These are phyloP conservation scores for Vitis hybrid DNA, from an alignment of 177 flowering plant genomes.

Conservation along the genomic window DNA sequence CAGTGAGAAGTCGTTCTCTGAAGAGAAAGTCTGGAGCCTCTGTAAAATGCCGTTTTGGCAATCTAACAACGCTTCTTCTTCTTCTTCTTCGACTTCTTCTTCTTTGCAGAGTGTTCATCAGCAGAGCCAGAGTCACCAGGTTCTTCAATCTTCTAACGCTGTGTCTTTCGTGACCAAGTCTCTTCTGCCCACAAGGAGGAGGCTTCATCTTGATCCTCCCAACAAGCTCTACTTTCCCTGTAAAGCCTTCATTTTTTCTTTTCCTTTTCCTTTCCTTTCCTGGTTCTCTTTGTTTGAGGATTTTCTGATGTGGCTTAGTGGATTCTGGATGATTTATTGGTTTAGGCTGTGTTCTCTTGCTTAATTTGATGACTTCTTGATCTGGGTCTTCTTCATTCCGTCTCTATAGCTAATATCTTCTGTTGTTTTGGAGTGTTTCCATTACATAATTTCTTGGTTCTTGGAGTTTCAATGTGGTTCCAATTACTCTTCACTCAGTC, in stretches of 20 bases:
- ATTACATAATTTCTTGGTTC: no score
- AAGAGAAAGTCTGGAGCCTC: conserved; percentile 29
- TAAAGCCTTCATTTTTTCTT: conserved; percentile 7
- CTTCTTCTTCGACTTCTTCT: conserved; percentile 17
- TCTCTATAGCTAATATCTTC: no score
- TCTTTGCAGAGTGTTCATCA: conserved; percentile 3
- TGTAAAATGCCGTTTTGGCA: conserved; percentile 39
- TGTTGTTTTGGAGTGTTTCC: no score
- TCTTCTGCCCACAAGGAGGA: conserved; percentile 41
- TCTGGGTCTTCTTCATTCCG: no score
- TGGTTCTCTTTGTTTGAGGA: not conserved
- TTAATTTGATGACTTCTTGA: no score
- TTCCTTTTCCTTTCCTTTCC: not conserved
- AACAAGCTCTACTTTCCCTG: conserved; percentile 52
- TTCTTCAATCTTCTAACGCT: conserved; percentile 10
- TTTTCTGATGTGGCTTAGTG: not conserved
- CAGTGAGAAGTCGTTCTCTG: conserved; percentile 21
- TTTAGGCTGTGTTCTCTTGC: no score
- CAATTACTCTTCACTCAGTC: no score
- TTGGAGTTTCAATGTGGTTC: no score
- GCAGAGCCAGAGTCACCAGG: conserved; percentile 16
- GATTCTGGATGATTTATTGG: not conserved
- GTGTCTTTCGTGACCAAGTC: conserved; percentile 40
- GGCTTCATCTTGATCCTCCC: conserved; percentile 50
- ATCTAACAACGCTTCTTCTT: conserved; percentile 15